A percentile compares a stretch with the other conserved stretches of the same genome.
These are phyloP conservation scores for Aspergillus vadensis DNA, from an alignment of 2,329 filamentous ascomycete species.

Conservation along the genomic window DNA sequence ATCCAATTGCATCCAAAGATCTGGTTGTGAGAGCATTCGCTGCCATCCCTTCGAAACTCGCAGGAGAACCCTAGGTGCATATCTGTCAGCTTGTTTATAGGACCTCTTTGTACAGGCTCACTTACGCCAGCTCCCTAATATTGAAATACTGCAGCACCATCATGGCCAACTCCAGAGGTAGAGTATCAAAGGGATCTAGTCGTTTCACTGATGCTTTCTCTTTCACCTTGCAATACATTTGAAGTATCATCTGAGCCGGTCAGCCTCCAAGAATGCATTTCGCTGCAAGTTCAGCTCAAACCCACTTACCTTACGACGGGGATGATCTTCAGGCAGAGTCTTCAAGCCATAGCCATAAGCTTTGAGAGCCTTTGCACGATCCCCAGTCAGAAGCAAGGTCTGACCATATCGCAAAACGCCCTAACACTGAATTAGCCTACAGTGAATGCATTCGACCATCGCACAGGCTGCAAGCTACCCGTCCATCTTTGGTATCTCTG, in stretches of 20 bases:
- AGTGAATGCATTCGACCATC: neutral
- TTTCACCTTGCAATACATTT: constrained; percentile 51
- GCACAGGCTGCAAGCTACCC: constrained; percentile 35
- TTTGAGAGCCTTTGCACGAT: constrained; percentile 55
- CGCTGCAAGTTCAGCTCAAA: neutral
- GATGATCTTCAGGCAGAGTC: constrained; percentile 47
- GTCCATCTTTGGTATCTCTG: constrained; percentile 52
- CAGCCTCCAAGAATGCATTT: neutral
- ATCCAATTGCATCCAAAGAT: constrained; percentile 58
- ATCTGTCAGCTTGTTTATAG: neutral
- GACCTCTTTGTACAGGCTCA: neutral
- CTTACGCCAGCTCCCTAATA: constrained; percentile 54
- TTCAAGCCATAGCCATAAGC: constrained; percentile 63
- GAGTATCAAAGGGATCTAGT: constrained; percentile 53
- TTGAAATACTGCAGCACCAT: constrained; percentile 55
- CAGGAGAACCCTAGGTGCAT: constrained; percentile 44
- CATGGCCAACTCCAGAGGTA: constrained; percentile 58
- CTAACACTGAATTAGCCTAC: constrained; percentile 25
- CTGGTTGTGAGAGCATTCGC: constrained; percentile 50
- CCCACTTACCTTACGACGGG: constrained; percentile 32
- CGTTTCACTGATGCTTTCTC: constrained; percentile 32
- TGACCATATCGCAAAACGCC: constrained; percentile 61
- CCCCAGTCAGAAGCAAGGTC: constrained; percentile 49
- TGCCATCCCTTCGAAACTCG: constrained; percentile 60
- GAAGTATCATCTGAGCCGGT: constrained; percentile 33